These are phyloP conservation scores for Raddia distichophylla DNA, from an alignment of 176 grass and related monocot species.

Conservation along the genomic window DNA sequence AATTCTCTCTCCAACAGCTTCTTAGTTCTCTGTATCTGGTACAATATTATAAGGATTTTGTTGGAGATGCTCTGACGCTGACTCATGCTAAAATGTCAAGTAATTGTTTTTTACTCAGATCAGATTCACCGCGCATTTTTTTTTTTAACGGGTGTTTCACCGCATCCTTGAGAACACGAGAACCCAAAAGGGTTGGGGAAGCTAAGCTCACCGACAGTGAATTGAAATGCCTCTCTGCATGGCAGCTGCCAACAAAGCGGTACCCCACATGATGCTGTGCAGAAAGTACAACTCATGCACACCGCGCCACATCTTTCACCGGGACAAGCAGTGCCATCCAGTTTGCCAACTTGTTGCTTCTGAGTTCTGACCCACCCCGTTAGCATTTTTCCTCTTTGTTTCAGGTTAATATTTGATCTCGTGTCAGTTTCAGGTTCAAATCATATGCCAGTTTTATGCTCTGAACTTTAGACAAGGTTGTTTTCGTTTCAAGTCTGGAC, in stretches of 20 bases:
- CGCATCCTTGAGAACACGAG: slow-evolving; percentile 2
- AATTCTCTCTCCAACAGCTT: too few relatives aligned
- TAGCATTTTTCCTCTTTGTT: neutral
- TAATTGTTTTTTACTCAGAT: neutral
- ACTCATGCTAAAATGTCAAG: too few relatives aligned
- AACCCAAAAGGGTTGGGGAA: slow-evolving; percentile 7
- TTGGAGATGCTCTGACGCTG: too few relatives aligned
- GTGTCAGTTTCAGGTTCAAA: neutral
- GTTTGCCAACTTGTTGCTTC: neutral
- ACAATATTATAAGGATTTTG: too few relatives aligned
- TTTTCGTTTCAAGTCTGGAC: neutral
- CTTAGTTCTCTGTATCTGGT: too few relatives aligned
- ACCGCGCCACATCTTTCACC: slow-evolving; percentile 39
- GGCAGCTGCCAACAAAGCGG: slow-evolving; percentile 11
- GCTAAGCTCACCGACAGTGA: neutral
- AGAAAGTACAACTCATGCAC: slow-evolving; percentile 46
- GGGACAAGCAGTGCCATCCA: neutral
- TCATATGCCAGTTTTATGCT: neutral
- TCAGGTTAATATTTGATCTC: neutral
- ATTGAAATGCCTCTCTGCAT: slow-evolving; percentile 22
- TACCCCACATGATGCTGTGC: slow-evolving; percentile 28
- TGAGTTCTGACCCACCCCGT: neutral
- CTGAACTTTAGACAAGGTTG: neutral
- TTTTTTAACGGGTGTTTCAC: too few relatives aligned
- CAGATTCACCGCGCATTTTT: neutral